A percentile compares a stretch with the other conserved stretches of the same genome.
Evolutionary conservation across 2,329 filamentous ascomycete genomes (phyloP).

Genomic region (Zymoseptoria crescenta): DNA sequence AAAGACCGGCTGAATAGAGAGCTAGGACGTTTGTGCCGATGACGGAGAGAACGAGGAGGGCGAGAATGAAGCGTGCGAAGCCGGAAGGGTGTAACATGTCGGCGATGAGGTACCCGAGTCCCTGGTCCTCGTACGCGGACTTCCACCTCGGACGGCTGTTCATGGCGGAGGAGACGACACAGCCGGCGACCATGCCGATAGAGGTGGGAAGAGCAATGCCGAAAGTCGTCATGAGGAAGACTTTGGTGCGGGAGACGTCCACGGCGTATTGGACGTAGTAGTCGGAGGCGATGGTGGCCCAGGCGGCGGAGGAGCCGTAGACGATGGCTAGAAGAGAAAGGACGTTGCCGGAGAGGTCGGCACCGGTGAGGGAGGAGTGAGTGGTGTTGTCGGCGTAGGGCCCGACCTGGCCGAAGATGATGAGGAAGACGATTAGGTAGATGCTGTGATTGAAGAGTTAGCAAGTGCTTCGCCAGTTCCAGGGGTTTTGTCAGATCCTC

Average conservation of each 20-base stretch:
- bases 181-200: conserved; percentile 40
- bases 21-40: conserved; percentile 32
- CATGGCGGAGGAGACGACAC: conserved; percentile 27
- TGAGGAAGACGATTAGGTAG: conserved; percentile 41
- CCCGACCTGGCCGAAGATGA: conserved; percentile 42
- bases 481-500: not conserved
- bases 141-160: conserved; percentile 36
- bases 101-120: conserved; percentile 42
- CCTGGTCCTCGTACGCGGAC: conserved; percentile 35
- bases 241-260: conserved; percentile 32
- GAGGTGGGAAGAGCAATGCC: conserved; percentile 36
- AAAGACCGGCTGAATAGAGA: conserved; percentile 38
- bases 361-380: conserved; percentile 23
- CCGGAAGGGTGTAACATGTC: conserved; percentile 39
- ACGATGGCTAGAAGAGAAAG: conserved; percentile 29
- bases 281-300: conserved; percentile 36
- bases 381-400: conserved; percentile 35
- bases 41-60: conserved; percentile 30
- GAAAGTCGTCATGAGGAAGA: conserved; percentile 37
- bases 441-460: conserved; percentile 8
- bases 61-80: conserved; percentile 43
- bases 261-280: conserved; percentile 39
- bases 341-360: conserved; percentile 22
- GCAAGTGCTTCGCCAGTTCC: not conserved
- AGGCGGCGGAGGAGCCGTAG: conserved; percentile 34